Evolutionary conservation across 139 green algal genomes (phyloP), one percentile per base, ranked within the genome.

Genomic region (Chlamydomonas asymmetrica): DNA sequence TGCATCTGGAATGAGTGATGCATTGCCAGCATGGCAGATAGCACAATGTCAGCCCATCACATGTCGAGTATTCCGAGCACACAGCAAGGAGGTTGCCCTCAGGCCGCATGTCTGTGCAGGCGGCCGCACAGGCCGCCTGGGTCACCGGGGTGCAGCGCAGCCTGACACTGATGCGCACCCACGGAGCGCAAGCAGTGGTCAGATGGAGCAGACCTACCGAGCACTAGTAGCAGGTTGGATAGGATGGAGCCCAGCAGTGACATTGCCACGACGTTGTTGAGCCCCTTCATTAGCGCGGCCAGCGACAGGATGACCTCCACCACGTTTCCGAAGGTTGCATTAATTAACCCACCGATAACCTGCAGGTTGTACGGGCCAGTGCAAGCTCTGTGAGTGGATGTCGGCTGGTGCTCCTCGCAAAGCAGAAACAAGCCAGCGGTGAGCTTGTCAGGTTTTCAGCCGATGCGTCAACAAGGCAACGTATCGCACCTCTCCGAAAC

Each of bases 291-390:
- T 57, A 97, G 83, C 3, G 93, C 92, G 9, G 91, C 86, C 5
- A 98, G 76, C 18, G 84, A 90, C 29, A 99, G 79, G 72, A 99
- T 98, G 72, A 99, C 82, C 84, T 99, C 95, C 50, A 96, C 93
- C 9, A 95, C 88, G 63, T 98, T 98, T 61, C 94, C 94, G 79
- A 98, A 98, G 5, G 94, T 97, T 16, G 94, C 94, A 78, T 98
- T 98, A 10, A 85, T 70, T 5, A 82, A 63, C 3, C 76, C 76
- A 23, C 76, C 76, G 1, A 69, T 63, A n/a, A n/a, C n/a, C n/a
- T n/a, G n/a, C n/a, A n/a, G n/a, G n/a, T n/a, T n/a, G n/a, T n/a
- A n/a, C n/a, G n/a, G n/a, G n/a, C n/a, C 56, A 63, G 8, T 37
- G 27, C 56, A 63, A 63, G 32, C 22, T 63, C 56, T 37, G 25